A percentile compares a stretch with the other conserved stretches of the same genome.
phyloP scores from a whole-genome alignment of 208 protist genomes.

The Acanthamoeba lenticulata region DNA sequence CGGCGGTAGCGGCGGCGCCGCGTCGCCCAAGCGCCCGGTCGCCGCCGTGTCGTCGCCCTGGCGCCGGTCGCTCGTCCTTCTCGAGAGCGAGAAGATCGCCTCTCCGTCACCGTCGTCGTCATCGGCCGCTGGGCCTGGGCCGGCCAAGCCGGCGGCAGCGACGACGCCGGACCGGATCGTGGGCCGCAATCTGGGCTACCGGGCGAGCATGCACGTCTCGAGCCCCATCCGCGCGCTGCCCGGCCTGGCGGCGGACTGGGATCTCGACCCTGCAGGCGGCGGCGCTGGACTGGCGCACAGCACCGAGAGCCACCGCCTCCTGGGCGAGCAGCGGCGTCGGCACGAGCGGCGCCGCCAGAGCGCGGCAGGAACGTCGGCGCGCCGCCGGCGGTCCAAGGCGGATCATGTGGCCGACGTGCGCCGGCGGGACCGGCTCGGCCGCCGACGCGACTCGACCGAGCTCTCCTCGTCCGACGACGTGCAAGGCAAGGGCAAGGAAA shows the following conservation, averaged over 20 bases:
- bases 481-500: slow-evolving; percentile 1
- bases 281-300: too few relatives aligned
- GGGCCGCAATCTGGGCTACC: neutral
- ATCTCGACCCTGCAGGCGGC: neutral
- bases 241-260: too few relatives aligned
- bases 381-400: too few relatives aligned
- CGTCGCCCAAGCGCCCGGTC: neutral
- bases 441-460: neutral
- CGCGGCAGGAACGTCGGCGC: too few relatives aligned
- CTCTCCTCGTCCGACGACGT: neutral
- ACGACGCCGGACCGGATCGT: neutral
- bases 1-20: neutral
- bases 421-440: neutral
- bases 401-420: too few relatives aligned
- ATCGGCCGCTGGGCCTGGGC: too few relatives aligned
- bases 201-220: neutral
- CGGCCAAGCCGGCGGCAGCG: too few relatives aligned
- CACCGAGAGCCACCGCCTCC: too few relatives aligned
- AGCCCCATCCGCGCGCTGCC: neutral
- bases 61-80: neutral
- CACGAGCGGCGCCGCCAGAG: too few relatives aligned
- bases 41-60: neutral
- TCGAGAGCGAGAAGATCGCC: slow-evolving; percentile 2
- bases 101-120: too few relatives aligned
- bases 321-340: too few relatives aligned